Percentiles rank a stretch among this genome's conserved stretches.
Evolutionary conservation across 2,329 filamentous ascomycete species (phyloP).

Genomic region (Ophiosphaerella herpotricha): DNA sequence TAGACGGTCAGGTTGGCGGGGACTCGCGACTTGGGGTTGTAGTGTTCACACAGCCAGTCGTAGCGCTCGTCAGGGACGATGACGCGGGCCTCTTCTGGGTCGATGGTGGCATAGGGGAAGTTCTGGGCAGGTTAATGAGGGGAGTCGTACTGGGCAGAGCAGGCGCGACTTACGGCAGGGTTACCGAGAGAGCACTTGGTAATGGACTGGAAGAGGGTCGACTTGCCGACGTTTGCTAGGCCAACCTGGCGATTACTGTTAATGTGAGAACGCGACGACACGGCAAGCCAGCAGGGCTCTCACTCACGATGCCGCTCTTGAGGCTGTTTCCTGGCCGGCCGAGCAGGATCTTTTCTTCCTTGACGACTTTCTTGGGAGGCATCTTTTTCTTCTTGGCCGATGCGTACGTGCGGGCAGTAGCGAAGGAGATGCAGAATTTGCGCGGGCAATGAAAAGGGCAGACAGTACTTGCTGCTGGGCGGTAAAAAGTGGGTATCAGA

Average conservation of each 20-base stretch:
- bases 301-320: slow-evolving; percentile 97
- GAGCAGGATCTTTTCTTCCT: slow-evolving; percentile 95
- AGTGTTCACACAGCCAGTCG: slow-evolving; percentile 94
- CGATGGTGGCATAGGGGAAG: slow-evolving; percentile 98
- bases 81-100: slow-evolving; percentile 96
- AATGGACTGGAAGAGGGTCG: slow-evolving; percentile 98
- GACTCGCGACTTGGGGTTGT: slow-evolving; percentile 97
- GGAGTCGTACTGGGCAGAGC: background rate
- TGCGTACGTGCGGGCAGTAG: slow-evolving; percentile 60
- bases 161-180: slow-evolving; percentile 72
- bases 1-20: slow-evolving; percentile 98
- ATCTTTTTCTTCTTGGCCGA: slow-evolving; percentile 72
- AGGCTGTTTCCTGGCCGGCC: slow-evolving; percentile 96
- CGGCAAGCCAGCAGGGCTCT: slow-evolving; percentile 48
- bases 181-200: slow-evolving; percentile 97
- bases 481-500: slow-evolving; percentile 58
- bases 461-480: slow-evolving; percentile 56
- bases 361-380: slow-evolving; percentile 90
- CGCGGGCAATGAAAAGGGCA: slow-evolving; percentile 40
- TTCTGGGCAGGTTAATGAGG: slow-evolving; percentile 62
- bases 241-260: slow-evolving; percentile 72
- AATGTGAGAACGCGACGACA: slow-evolving; percentile 46
- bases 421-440: slow-evolving; percentile 42
- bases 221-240: slow-evolving; percentile 98
- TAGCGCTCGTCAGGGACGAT: slow-evolving; percentile 95